Percentiles rank a stretch among this genome's conserved stretches.
Evolutionary conservation across 495 filamentous ascomycete genomes (phyloP).

Genomic region (Jackrogersella minutella): DNA sequence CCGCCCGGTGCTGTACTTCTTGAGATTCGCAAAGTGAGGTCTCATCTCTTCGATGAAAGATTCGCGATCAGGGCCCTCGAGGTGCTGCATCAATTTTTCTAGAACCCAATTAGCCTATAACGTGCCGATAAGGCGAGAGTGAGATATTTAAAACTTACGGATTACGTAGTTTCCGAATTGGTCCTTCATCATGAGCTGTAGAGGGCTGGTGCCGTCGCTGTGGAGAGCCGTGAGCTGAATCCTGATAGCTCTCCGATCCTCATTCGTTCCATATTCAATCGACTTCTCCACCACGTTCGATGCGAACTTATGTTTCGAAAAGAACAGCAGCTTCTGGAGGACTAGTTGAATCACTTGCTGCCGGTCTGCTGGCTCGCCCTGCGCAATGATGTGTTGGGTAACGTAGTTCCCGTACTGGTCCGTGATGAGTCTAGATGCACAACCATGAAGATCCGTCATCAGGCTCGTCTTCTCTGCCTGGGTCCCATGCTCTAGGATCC

Average conservation of each 20-base stretch:
- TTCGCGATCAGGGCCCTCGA: conserved; percentile 70
- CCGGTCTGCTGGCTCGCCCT: conserved; percentile 80
- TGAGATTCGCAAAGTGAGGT: conserved; percentile 74
- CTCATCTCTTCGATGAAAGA: conserved; percentile 75
- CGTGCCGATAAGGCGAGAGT: background rate
- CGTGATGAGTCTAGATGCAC: conserved; percentile 74
- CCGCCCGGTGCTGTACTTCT: conserved; percentile 78
- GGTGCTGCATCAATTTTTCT: conserved; percentile 82
- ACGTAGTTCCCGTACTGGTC: conserved; percentile 98
- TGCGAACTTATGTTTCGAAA: conserved; percentile 95
- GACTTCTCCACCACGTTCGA: conserved; percentile 98
- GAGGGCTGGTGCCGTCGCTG: conserved; percentile 69
- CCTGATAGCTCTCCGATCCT: conserved; percentile 77
- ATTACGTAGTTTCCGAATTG: conserved; percentile 97
- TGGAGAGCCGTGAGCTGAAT: conserved; percentile 65
- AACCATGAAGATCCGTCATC: conserved; percentile 79
- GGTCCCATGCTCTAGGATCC: conserved; percentile 87
- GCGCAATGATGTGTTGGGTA: conserved; percentile 89
- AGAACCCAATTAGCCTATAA: conserved; percentile 35
- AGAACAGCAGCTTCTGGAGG: conserved; percentile 70
- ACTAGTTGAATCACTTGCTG: conserved; percentile 76
- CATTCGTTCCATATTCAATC: conserved; percentile 73
- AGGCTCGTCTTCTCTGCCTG: conserved; percentile 73
- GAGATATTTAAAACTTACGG: conserved; percentile 72
- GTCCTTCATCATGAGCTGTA: conserved; percentile 84